These are phyloP conservation scores for Hypoxylon sp. DNA, from an alignment of 2,329 filamentous ascomycete species.

Conservation along the genomic window DNA sequence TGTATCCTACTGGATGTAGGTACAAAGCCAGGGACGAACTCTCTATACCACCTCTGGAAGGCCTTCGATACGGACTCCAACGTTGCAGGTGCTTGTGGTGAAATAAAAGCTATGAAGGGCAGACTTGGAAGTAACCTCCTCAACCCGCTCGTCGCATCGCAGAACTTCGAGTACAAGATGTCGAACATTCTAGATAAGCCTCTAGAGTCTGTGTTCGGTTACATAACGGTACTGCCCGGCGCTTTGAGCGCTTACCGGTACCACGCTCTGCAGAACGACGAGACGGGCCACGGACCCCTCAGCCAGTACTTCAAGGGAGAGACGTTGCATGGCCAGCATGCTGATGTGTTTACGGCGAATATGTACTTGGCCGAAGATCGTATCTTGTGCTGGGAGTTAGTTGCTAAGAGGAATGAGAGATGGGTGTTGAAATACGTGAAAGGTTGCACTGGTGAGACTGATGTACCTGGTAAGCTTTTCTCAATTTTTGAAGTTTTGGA, in stretches of 20 bases:
- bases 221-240: constrained; percentile 96
- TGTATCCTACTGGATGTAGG: constrained; percentile 98
- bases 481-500: background rate
- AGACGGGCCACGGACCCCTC: constrained; percentile 90
- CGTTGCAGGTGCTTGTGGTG: constrained; percentile 95
- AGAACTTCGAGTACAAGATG: constrained; percentile 99
- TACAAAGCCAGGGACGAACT: constrained; percentile 88
- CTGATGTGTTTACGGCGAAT: constrained; percentile 97
- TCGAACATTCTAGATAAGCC: constrained; percentile 99
- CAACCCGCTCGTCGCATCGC: constrained; percentile 94
- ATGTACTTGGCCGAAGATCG: constrained; percentile 99
- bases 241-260: constrained; percentile 99
- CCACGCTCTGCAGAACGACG: constrained; percentile 95
- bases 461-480: constrained; percentile 84
- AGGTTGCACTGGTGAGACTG: constrained; percentile 95
- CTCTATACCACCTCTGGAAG: constrained; percentile 99
- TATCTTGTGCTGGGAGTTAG: constrained; percentile 95
- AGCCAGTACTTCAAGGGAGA: constrained; percentile 98
- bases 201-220: constrained; percentile 95
- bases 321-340: constrained; percentile 89
- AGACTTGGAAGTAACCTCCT: constrained; percentile 87
- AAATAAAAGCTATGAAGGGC: constrained; percentile 98
- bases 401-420: constrained; percentile 92
- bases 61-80: constrained; percentile 98
- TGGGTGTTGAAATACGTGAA: constrained; percentile 99